Base-by-base conservation (phyloP, 2,329 filamentous ascomycete genomes). In the Colletotrichum lentis region DNA sequence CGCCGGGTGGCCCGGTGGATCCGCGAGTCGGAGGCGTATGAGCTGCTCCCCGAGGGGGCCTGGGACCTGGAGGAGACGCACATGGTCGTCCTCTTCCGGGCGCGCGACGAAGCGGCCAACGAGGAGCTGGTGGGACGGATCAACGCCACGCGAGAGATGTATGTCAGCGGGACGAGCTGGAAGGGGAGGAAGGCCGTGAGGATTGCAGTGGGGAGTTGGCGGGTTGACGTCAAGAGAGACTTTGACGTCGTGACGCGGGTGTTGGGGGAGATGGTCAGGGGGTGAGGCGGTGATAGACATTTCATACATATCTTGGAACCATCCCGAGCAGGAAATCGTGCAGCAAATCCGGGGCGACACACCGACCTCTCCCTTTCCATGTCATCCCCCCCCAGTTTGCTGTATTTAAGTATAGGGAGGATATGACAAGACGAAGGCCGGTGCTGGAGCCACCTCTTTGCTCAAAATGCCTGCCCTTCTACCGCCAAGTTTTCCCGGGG, bases 201-300 rank as follows among this genome's bases (percentile, higher is more conserved):
- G n/a, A 87, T 97, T 72, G 94, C 95, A 0, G 88, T 97, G 49
- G 91, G 91, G 46, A 97, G 92, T 74, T 97, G 94, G 93, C 87
- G 87, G 77, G 90, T 92, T 2, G 84, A 94, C 74, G 83, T 89
- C 0, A 83, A 88, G 55, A 83, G 84, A 68, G 94, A 97, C 75
- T 80, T 90, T 68, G 80, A 78, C 22, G 76, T 93, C n/a, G 85
- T 96, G 18, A 84, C 81, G 69, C 80, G 83, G 5, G 88, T 94
- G 3, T 77, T 97, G 73, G 80, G 81, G 27, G 74, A 78, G 60
- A 82, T 89, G 59, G 81, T 80, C 5, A 72, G 77, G 54, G 75
- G 6, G 4, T 58, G 22, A 31, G 27, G 27, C 2, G 27, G 7
- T 31, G 27, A 8, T 7, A 31, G 27, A 31, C 27, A 31, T 31